These are phyloP conservation scores for Saccharum officinarum DNA, from an alignment of 176 grass and related monocot species.

Conservation along the genomic window DNA sequence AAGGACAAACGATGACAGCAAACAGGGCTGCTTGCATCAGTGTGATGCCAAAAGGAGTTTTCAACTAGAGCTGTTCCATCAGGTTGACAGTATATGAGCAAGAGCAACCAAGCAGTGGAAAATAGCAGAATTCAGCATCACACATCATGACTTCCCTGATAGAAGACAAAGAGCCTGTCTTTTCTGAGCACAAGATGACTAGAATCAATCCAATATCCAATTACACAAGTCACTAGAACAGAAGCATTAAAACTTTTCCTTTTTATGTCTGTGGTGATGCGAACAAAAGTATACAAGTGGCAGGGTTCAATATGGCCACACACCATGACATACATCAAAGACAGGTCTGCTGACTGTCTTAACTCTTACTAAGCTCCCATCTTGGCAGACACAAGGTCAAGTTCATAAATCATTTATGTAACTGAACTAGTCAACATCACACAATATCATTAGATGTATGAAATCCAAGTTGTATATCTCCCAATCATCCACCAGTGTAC, in stretches of 20 bases:
- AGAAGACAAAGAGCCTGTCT: slow-evolving; percentile 22
- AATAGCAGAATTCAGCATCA: neutral
- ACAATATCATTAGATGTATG: neutral
- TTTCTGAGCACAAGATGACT: slow-evolving; percentile 24
- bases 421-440: neutral
- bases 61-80: slow-evolving; percentile 4
- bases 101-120: neutral
- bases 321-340: neutral
- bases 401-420: slow-evolving; percentile 27
- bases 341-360: neutral
- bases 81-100: slow-evolving; percentile 20
- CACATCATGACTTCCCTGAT: neutral
- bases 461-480: slow-evolving; percentile 13
- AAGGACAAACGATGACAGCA: neutral
- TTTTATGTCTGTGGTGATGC: neutral
- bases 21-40: slow-evolving; percentile 11
- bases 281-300: slow-evolving; percentile 11
- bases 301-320: neutral
- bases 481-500: neutral
- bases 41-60: neutral
- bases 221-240: neutral
- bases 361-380: neutral
- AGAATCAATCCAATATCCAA: neutral
- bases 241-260: neutral
- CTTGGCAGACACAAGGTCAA: slow-evolving; percentile 11